A percentile compares a stretch with the other conserved stretches of the same genome.
phyloP scores from a whole-genome alignment of 371 early-diverging fungal genomes.

The Batkoa obscura region DNA sequence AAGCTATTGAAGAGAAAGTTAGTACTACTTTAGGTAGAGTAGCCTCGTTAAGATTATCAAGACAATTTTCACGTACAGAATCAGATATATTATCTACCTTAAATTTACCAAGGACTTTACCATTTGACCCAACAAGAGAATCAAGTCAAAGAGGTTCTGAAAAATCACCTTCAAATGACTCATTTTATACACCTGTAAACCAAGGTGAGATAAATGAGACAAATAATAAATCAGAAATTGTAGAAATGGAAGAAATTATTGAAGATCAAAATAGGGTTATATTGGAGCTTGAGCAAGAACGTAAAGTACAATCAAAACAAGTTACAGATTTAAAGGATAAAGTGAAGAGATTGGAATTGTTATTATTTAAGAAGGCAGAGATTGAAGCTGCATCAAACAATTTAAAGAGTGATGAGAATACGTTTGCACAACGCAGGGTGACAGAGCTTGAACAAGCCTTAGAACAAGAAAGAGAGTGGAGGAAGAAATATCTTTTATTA shows the following conservation, averaged over 20 bases:
- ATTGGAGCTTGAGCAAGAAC: constrained; percentile 16
- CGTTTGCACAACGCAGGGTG: not conserved
- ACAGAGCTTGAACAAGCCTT: constrained; percentile 2
- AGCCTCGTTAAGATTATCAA: not conserved
- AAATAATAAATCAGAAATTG: constrained; percentile 17
- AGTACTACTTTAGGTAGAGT: not conserved
- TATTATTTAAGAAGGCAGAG: constrained; percentile 5
- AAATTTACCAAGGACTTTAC: not conserved
- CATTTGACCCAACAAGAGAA: not conserved
- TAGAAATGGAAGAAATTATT: constrained; percentile 16
- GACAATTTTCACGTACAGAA: not conserved
- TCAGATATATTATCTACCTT: not conserved
- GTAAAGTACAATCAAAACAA: constrained; percentile 8
- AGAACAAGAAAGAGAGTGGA: constrained; percentile 1
- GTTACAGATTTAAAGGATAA: constrained; percentile 11
- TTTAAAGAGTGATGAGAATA: not conserved
- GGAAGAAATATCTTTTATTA: not conserved
- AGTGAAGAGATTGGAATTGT: constrained; percentile 12
- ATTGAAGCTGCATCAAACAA: not conserved
- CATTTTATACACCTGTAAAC: constrained; percentile 9
- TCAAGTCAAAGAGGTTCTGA: constrained; percentile 16
- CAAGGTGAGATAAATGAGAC: constrained; percentile 15
- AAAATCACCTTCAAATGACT: constrained; percentile 9
- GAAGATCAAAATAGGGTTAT: constrained; percentile 23
- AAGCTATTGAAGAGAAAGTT: constrained; percentile 3